Evolutionary conservation across 2,329 filamentous ascomycete species (phyloP).

Genomic region (Arthroderma sp.): DNA sequence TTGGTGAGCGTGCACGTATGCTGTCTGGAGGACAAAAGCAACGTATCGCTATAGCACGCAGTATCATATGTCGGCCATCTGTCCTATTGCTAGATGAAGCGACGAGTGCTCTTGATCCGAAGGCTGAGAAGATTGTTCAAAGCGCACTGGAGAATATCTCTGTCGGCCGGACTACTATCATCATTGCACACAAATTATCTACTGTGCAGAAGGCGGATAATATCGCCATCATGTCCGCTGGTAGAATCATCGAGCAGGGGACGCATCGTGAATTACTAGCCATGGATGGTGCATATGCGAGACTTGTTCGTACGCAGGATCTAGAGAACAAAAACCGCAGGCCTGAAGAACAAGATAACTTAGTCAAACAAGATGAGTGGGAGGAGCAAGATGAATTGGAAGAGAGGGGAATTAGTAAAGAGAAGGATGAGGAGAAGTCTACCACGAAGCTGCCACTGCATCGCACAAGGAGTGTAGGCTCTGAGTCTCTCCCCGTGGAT

Average conservation of each 20-base stretch:
- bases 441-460: background rate
- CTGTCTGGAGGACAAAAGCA: constrained; percentile 20
- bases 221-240: constrained; percentile 21
- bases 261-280: constrained; percentile 18
- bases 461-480: constrained; percentile 5
- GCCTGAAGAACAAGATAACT: constrained; percentile 1
- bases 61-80: constrained; percentile 70
- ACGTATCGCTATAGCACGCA: constrained; percentile 73
- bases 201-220: constrained; percentile 22
- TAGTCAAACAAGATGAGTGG: background rate
- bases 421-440: constrained; percentile 18
- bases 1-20: constrained; percentile 43
- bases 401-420: constrained; percentile 1
- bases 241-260: constrained; percentile 20
- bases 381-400: background rate
- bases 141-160: constrained; percentile 17
- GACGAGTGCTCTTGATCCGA: constrained; percentile 20
- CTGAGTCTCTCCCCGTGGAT: constrained; percentile 14
- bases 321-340: constrained; percentile 13
- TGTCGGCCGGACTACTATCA: constrained; percentile 17
- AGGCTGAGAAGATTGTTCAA: constrained; percentile 19
- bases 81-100: constrained; percentile 43
- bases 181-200: constrained; percentile 22
- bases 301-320: constrained; percentile 31
- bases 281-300: constrained; percentile 31